Conservation (phyloP, 2,329 filamentous ascomycete genomes). For the Trichoderma arundinaceum region DNA sequence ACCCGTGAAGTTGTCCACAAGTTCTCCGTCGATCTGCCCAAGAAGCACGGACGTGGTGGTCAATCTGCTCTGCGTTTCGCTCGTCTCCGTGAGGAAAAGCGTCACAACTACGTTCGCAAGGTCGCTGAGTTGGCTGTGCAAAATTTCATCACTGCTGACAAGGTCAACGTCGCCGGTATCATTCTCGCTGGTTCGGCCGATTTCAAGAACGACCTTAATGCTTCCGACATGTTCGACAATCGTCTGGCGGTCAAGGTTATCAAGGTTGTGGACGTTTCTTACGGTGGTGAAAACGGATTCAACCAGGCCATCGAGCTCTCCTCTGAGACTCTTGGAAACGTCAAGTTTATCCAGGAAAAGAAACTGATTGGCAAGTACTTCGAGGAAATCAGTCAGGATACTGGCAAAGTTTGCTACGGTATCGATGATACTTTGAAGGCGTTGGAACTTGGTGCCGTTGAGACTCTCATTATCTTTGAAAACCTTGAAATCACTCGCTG, state of each 20-base stretch:
- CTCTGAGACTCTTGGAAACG: conserved; percentile 93
- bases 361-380: conserved; percentile 99
- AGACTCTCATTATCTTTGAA: conserved; percentile 95
- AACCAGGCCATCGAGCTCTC: conserved; percentile 98
- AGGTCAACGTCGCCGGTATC: conserved; percentile 94
- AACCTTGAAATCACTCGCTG: conserved; percentile 95
- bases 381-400: conserved; percentile 98
- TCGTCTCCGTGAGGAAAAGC: conserved; percentile 98
- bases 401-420: conserved; percentile 95
- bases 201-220: conserved; percentile 99
- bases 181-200: conserved; percentile 97
- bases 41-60: conserved; percentile 99
- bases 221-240: conserved; percentile 94
- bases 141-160: conserved; percentile 98
- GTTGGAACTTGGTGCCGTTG: conserved; percentile 90
- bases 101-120: conserved; percentile 99
- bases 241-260: conserved; percentile 94
- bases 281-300: conserved; percentile 98
- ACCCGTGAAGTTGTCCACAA: conserved; percentile 97
- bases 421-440: conserved; percentile 98
- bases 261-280: conserved; percentile 98
- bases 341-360: conserved; percentile 99
- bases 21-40: conserved; percentile 96
- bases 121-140: conserved; percentile 97
- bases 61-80: conserved; percentile 99